phyloP scores from a whole-genome alignment of 805 yeast genomes.

The Zygotorulaspora florentina region DNA sequence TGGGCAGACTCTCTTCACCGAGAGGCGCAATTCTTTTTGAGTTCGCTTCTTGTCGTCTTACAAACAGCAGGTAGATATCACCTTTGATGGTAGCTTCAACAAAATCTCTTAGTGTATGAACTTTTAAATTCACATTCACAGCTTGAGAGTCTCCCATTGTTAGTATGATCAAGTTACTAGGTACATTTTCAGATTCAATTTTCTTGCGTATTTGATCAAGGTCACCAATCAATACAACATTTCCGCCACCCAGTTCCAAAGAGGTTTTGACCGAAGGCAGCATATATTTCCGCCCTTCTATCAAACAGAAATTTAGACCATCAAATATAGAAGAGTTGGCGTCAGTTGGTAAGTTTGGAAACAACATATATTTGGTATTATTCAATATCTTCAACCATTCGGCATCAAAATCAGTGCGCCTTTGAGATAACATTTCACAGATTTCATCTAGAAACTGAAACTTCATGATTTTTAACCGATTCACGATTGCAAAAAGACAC shows the following conservation, averaged over 20 bases:
- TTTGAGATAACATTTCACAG: constrained; percentile 1
- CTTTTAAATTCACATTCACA: constrained; percentile 17
- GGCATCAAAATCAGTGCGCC: constrained; percentile 13
- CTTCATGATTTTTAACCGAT: constrained; percentile 11
- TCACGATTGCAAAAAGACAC: constrained; percentile 16
- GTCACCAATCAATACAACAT: not conserved
- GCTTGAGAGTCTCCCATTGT: constrained; percentile 13
- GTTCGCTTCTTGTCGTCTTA: constrained; percentile 7
- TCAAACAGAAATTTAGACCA: constrained; percentile 6
- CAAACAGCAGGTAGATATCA: constrained; percentile 3
- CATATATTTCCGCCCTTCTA: not conserved
- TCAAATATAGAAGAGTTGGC: not conserved
- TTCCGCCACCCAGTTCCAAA: constrained; percentile 8
- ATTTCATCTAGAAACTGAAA: constrained; percentile 6
- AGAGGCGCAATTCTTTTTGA: not conserved
- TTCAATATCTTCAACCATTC: constrained; percentile 10
- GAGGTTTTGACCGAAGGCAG: not conserved
- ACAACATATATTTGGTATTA: not conserved
- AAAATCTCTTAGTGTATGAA: constrained; percentile 29
- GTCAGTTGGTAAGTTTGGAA: not conserved
- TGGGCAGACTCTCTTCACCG: not conserved
- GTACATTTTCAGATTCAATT: not conserved
- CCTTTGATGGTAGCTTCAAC: constrained; percentile 23
- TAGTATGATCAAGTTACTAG: not conserved
- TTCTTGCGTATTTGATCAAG: not conserved